Evolutionary conservation across 148 eudicot species (phyloP).

Genomic region (Oxyria digyna): DNA sequence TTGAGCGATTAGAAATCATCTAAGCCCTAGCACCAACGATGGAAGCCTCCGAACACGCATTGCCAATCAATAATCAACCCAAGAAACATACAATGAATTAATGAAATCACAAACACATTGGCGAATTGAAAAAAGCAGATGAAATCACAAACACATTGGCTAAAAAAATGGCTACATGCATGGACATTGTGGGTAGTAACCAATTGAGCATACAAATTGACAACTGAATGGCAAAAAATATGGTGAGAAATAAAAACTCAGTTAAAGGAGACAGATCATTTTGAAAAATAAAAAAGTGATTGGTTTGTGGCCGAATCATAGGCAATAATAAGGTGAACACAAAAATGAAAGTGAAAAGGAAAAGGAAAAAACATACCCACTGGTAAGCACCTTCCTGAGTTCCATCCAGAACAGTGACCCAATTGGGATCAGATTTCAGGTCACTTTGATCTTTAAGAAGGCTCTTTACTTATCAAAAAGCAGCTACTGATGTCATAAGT

Average conservation of each 20-base stretch:
- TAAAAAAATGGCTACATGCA: too few relatives aligned
- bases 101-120: background rate
- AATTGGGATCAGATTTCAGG: conserved; percentile 48
- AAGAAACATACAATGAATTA: background rate
- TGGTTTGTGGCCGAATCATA: too few relatives aligned
- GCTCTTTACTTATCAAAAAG: conserved; percentile 53
- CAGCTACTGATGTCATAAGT: too few relatives aligned
- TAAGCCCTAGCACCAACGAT: background rate
- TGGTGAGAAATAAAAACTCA: too few relatives aligned
- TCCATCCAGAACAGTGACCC: conserved; percentile 91
- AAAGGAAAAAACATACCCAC: conserved; percentile 54
- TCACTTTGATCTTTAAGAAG: conserved; percentile 55
- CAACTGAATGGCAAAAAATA: too few relatives aligned
- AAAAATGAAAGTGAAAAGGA: background rate
- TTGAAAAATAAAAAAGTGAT: too few relatives aligned
- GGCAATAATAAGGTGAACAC: background rate
- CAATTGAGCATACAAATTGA: too few relatives aligned
- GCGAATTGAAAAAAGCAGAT: background rate
- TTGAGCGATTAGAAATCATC: background rate
- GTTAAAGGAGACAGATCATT: too few relatives aligned
- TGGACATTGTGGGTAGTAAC: too few relatives aligned
- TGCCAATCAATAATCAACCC: background rate
- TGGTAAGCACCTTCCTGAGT: conserved; percentile 96
- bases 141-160: too few relatives aligned
- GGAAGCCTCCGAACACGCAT: background rate